Evolutionary conservation across 225 moss, liverwort and hornwort genomes (phyloP).

Genomic region (Anthoceros angustus): DNA sequence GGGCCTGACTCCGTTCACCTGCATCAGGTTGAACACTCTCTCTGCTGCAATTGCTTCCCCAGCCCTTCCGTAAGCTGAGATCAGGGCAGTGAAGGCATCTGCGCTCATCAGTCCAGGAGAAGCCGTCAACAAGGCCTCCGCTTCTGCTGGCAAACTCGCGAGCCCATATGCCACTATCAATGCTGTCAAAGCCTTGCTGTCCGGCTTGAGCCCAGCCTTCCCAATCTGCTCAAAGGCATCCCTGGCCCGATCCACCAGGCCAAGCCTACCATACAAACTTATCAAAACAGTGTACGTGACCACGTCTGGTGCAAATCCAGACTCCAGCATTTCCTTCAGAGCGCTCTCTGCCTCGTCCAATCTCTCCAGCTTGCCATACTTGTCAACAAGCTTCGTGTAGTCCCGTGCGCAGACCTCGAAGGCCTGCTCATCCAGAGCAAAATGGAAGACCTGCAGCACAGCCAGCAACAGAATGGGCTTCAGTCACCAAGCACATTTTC

Average conservation of each 20-base stretch:
- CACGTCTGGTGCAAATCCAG: constrained; percentile 29
- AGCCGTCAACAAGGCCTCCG: constrained; percentile 36
- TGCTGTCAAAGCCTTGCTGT: constrained; percentile 55
- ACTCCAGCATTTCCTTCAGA: constrained; percentile 36
- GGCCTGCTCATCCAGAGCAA: constrained; percentile 56
- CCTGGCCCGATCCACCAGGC: constrained; percentile 39
- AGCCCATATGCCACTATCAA: constrained; percentile 59
- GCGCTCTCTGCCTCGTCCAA: constrained; percentile 40
- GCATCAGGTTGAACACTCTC: constrained; percentile 73
- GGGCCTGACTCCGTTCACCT: constrained; percentile 41
- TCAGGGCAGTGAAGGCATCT: constrained; percentile 43
- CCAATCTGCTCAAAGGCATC: constrained; percentile 35
- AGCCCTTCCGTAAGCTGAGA: constrained; percentile 57
- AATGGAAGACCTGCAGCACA: constrained; percentile 53
- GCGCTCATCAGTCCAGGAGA: constrained; percentile 27
- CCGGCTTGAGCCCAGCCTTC: constrained; percentile 40
- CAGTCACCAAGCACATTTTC: not conserved
- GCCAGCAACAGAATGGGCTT: constrained; percentile 7
- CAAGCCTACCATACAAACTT: constrained; percentile 49
- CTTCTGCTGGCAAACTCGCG: constrained; percentile 41
- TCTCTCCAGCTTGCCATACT: constrained; percentile 55
- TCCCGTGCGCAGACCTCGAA: constrained; percentile 61
- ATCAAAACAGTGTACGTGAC: constrained; percentile 48
- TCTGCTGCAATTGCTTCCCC: constrained; percentile 48
- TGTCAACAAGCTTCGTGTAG: constrained; percentile 70